Evolutionary conservation across 768 basidiomycete genomes (phyloP), one percentile per base, ranked within the genome.

Genomic region (Guyanaporus albipodus): DNA sequence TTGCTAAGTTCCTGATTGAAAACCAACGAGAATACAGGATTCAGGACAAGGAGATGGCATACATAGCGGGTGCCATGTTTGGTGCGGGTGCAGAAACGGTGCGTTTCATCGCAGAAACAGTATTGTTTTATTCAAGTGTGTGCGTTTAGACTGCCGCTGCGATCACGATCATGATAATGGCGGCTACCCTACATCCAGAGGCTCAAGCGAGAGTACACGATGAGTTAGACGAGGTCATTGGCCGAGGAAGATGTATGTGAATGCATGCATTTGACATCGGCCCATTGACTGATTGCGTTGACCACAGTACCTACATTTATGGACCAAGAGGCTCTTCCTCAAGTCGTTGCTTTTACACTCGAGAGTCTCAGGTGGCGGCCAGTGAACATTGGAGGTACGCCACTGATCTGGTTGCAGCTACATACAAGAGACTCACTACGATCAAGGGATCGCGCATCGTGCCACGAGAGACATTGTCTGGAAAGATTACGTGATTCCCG

Each of bases 31-130:
- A 42, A 17, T 34, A 43, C 18, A 24, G 24, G 11, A 6, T 50
- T 29, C 3, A 24, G 1, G 50, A 39, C 12, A 26, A 39, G 6
- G 39, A 43, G 2, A 34, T 51, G 10, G 50, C 41, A 8, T 52
- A 52, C n/a, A 15, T 52, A 1, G 35, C 37, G 14, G 50, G 50
- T 26, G 26, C 32, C 18, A 43, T 52, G 50, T 52, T 51, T 31
- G 48, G 48, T 3, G 50, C 48, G 0, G 50, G 48, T n/a, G 27
- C 50, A 34, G 50, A 51, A 28, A 51, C 50, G 17, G 50, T 50
- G 10, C 15, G 39, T 21, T 32, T 4, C n/a, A 26, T 11, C 6
- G 18, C n/a, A 32, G 26, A n/a, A 28, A 28, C 3, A 11, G 9
- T 3, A 32, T 12, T 32, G 31, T n/a, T n/a, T 15, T 27, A 4